phyloP scores from a whole-genome alignment of 768 basidiomycete genomes.

The Russula sp. region DNA sequence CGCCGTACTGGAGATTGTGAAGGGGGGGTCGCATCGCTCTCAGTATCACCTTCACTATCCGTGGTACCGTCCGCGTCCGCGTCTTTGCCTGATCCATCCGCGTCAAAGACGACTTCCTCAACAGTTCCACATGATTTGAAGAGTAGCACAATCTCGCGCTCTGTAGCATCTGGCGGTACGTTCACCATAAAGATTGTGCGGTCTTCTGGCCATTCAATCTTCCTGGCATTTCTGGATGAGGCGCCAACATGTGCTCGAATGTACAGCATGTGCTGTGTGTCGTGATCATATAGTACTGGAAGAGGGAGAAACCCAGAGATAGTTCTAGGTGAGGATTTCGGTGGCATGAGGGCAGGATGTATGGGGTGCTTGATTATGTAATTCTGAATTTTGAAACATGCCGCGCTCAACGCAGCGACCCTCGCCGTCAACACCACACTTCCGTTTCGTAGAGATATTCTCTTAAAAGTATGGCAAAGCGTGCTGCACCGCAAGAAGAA shows the following conservation, averaged over 20 bases:
- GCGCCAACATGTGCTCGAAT: slow-evolving; percentile 53
- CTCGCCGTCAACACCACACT: too few relatives aligned
- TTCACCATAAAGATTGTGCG: slow-evolving; percentile 88
- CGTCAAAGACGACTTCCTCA: slow-evolving; percentile 65
- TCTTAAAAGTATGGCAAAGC: slow-evolving; percentile 58
- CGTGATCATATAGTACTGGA: slow-evolving; percentile 35
- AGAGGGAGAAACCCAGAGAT: slow-evolving; percentile 46
- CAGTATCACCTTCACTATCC: slow-evolving; percentile 30
- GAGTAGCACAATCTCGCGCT: slow-evolving; percentile 68
- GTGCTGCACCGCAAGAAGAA: slow-evolving; percentile 48
- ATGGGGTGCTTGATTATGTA: background rate
- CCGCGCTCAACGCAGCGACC: too few relatives aligned
- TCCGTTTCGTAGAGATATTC: background rate
- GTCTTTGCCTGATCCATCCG: slow-evolving; percentile 35
- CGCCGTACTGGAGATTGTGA: slow-evolving; percentile 27
- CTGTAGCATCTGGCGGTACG: slow-evolving; percentile 81
- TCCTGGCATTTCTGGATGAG: slow-evolving; percentile 34
- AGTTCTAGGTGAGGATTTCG: slow-evolving; percentile 8
- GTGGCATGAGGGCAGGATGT: background rate
- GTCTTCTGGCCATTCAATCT: slow-evolving; percentile 39
- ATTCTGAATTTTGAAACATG: background rate
- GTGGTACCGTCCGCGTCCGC: slow-evolving; percentile 36
- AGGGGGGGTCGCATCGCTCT: slow-evolving; percentile 22
- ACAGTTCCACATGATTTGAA: slow-evolving; percentile 75
- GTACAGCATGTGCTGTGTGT: slow-evolving; percentile 68